Evolutionary conservation across 257 asterid species (phyloP).

Genomic region (Ehretia macrophylla): DNA sequence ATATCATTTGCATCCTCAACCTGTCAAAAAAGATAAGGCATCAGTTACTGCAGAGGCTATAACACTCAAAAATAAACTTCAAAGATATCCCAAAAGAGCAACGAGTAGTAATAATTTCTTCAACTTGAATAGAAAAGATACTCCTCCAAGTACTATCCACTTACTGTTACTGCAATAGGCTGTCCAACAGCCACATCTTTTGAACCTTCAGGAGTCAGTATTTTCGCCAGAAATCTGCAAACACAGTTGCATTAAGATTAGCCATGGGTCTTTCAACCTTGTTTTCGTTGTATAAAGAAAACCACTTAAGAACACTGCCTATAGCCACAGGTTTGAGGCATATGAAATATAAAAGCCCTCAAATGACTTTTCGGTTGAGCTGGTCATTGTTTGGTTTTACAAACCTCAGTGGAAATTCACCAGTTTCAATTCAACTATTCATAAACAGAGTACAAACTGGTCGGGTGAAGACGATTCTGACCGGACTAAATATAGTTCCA

Average conservation of each 20-base stretch:
- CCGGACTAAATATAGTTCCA: no score
- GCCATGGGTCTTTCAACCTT: neutral
- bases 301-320: no score
- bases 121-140: neutral
- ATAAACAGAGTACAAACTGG: no score
- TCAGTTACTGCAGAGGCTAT: constrained; percentile 10
- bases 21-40: constrained; percentile 39
- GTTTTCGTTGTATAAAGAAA: no score
- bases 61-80: neutral
- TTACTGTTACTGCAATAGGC: constrained; percentile 90
- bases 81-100: neutral
- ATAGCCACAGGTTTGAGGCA: no score
- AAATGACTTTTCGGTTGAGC: no score
- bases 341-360: no score
- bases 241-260: neutral
- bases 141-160: constrained; percentile 24
- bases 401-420: no score
- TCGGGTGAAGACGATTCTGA: no score
- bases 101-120: no score
- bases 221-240: constrained; percentile 85
- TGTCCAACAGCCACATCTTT: constrained; percentile 90
- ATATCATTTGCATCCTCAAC: constrained; percentile 90
- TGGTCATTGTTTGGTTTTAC: no score
- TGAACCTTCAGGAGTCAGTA: constrained; percentile 92
- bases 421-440: no score